These are phyloP conservation scores for Globisporangium polare DNA, from an alignment of 352 stramenopile genomes.

Conservation along the genomic window DNA sequence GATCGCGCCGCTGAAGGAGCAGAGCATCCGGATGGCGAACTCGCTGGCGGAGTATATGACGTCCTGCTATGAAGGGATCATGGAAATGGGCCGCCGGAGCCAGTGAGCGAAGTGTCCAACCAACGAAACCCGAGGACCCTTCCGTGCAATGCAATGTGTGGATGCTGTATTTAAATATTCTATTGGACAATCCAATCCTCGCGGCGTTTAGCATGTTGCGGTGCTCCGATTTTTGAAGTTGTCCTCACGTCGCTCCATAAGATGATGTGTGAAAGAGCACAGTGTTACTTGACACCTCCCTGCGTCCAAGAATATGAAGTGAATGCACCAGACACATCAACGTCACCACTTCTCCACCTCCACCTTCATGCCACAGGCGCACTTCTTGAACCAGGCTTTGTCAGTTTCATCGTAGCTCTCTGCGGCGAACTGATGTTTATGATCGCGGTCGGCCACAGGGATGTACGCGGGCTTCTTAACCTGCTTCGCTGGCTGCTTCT, in stretches of 20 bases:
- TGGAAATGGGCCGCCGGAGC: slow-evolving; percentile 41
- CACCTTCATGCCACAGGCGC: slow-evolving; percentile 54
- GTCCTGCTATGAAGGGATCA: slow-evolving; percentile 53
- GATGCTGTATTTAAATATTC: slow-evolving; percentile 14
- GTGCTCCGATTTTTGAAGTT: too few relatives aligned
- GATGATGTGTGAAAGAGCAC: too few relatives aligned
- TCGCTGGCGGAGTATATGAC: slow-evolving; percentile 61
- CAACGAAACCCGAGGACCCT: not conserved
- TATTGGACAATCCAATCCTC: too few relatives aligned
- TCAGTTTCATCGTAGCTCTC: slow-evolving; percentile 36
- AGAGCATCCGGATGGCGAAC: slow-evolving; percentile 37
- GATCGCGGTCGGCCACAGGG: slow-evolving; percentile 41
- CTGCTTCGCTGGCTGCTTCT: slow-evolving; percentile 12
- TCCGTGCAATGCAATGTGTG: not conserved
- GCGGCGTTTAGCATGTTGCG: too few relatives aligned
- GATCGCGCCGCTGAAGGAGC: slow-evolving; percentile 21
- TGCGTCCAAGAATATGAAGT: too few relatives aligned
- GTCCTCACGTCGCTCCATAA: too few relatives aligned
- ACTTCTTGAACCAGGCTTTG: slow-evolving; percentile 50
- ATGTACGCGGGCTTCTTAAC: slow-evolving; percentile 21
- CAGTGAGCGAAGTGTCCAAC: slow-evolving; percentile 18
- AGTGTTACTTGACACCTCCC: too few relatives aligned
- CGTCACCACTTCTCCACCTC: slow-evolving; percentile 74
- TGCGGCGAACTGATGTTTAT: slow-evolving; percentile 48
- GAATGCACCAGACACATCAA: too few relatives aligned